Base-by-base conservation (phyloP, 1,139 yeast genomes). In the Sugiyamaella pinicola region DNA sequence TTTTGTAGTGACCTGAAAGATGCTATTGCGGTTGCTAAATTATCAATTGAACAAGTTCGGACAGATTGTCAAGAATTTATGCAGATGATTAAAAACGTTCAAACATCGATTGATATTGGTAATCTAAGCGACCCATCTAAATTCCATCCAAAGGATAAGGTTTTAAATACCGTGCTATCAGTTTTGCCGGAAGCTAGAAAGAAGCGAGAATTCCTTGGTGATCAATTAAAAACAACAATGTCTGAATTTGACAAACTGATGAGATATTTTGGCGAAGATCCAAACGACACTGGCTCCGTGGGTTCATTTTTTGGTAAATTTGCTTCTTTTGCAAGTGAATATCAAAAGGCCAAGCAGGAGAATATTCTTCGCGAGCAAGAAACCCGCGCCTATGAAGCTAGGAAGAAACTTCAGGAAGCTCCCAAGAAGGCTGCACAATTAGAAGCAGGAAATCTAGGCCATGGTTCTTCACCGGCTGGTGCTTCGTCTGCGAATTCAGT, bases 191-290 rank as follows among this genome's bases (percentile, higher is more conserved):
- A 75, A 47, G 96, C 97, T 0, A 77, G 81, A 48, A 72, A 74
- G 47, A 87, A 86, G 68, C 78, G 82, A 47, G 73, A 76, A 6
- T 66, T 79, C 13, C 71, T 93, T 49, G 79, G 78, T 46, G 72
- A 76, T 12, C 91, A 84, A 56, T 71, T 85, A 57, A 75, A 73
- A 51, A 69, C 76, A 17, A 81, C 93, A 0, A 67, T 80, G 39
- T 68, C 72, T 2, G 84, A 80, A 46, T 81, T 84, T 59, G 75
- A 78, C 33, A 76, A 78, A 46, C 72, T 88, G 49, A 84, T 93
- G 93, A 74, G 74, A 48, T 85, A 82, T 65, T 93, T 85, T 69
- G 98, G 98, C 6, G 99, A 93, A 67, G 84, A 85, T 63, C 76
- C 82, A 1, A 68, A 71, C 3, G 95, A 88, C 63, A 64, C 74